phyloP scores from a whole-genome alignment of 78 protist species.

The Isochrysis galbana region DNA sequence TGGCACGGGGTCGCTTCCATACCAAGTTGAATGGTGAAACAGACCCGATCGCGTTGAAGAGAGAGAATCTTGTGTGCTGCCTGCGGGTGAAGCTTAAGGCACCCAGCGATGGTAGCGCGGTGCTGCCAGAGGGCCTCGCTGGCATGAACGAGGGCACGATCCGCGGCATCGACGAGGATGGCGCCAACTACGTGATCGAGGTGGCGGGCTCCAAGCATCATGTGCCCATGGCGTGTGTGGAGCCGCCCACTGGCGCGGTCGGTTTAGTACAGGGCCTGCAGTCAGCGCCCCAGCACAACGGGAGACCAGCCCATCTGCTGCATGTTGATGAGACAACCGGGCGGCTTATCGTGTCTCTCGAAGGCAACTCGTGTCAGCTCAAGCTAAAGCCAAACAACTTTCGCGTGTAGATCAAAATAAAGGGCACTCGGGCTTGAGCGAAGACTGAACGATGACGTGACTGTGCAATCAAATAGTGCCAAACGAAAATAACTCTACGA shows the following conservation, averaged over 20 bases:
- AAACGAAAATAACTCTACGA: too few relatives aligned
- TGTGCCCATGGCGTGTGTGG: background rate
- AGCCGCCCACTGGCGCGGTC: background rate
- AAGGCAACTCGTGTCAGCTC: background rate
- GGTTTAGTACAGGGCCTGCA: background rate
- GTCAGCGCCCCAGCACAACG: background rate
- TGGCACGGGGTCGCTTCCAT: background rate
- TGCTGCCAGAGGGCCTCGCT: background rate
- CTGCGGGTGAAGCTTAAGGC: background rate
- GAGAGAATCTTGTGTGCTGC: background rate
- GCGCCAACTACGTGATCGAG: background rate
- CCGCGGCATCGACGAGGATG: background rate
- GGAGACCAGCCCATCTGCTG: background rate
- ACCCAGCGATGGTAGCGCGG: background rate
- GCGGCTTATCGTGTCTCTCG: background rate
- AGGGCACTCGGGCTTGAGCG: too few relatives aligned
- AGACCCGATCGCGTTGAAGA: background rate
- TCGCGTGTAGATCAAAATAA: too few relatives aligned
- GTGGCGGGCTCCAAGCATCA: background rate
- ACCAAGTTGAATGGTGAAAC: background rate
- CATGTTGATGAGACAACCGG: background rate
- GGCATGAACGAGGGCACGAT: background rate
- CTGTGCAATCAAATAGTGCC: too few relatives aligned
- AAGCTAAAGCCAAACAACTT: background rate
- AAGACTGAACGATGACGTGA: too few relatives aligned